phyloP scores from a whole-genome alignment of 2,329 filamentous ascomycete species.

The Verticillium zaregamsianum region DNA sequence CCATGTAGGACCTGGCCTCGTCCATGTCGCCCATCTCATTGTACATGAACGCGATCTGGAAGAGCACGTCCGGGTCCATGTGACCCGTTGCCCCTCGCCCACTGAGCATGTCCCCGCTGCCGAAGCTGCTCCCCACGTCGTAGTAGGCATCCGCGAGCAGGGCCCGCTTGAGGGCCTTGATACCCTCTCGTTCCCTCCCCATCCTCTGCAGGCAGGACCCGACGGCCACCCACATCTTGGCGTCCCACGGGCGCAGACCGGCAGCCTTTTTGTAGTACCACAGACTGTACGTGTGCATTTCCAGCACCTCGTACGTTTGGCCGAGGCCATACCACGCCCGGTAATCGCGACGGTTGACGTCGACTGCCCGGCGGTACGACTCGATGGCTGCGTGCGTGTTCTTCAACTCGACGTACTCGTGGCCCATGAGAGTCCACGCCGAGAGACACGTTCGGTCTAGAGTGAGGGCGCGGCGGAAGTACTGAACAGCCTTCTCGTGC shows the following conservation, averaged over 20 bases:
- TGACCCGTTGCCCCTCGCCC: slow-evolving; percentile 50
- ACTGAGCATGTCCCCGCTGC: slow-evolving; percentile 40
- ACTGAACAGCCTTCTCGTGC: slow-evolving; percentile 97
- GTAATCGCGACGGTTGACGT: slow-evolving; percentile 94
- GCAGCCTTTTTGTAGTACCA: slow-evolving; percentile 98
- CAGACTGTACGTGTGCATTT: slow-evolving; percentile 95
- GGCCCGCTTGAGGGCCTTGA: slow-evolving; percentile 91
- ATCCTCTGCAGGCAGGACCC: slow-evolving; percentile 90
- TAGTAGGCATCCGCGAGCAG: slow-evolving; percentile 85
- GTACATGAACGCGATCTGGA: slow-evolving; percentile 87
- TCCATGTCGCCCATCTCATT: slow-evolving; percentile 73
- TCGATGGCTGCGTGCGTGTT: slow-evolving; percentile 98
- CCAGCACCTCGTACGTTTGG: slow-evolving; percentile 94
- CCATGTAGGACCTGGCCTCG: slow-evolving; percentile 91
- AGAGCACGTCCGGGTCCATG: slow-evolving; percentile 84
- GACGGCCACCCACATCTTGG: slow-evolving; percentile 98
- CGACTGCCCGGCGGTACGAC: slow-evolving; percentile 90
- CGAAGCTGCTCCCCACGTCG: slow-evolving; percentile 57
- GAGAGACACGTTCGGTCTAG: slow-evolving; percentile 87
- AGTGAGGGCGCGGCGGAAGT: slow-evolving; percentile 89
- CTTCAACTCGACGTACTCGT: slow-evolving; percentile 97
- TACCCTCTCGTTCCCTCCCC: slow-evolving; percentile 80
- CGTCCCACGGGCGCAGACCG: slow-evolving; percentile 88
- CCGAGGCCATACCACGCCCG: slow-evolving; percentile 97
- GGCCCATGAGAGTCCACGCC: slow-evolving; percentile 97